Conservation (phyloP, 1,284 basidiomycete species). For the Taiwanofungus camphoratus region DNA sequence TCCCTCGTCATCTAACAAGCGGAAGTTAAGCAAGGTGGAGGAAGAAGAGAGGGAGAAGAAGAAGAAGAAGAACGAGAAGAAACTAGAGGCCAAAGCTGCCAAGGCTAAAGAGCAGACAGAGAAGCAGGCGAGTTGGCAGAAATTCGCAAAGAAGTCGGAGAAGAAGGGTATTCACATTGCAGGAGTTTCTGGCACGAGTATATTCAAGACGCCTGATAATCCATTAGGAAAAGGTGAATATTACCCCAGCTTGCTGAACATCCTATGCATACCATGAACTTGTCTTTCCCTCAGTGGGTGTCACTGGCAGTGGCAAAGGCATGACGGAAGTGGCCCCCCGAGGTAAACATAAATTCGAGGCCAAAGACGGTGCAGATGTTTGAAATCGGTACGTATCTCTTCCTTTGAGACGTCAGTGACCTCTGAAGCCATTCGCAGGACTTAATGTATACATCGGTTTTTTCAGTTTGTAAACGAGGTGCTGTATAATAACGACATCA, state of each 20-base stretch:
- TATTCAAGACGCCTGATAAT: constrained; percentile 96
- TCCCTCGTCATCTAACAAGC: constrained; percentile 51
- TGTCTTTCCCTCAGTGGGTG: constrained; percentile 62
- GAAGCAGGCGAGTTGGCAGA: constrained; percentile 94
- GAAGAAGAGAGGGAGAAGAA: constrained; percentile 88
- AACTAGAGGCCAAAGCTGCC: constrained; percentile 77
- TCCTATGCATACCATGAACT: not conserved
- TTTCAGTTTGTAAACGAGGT: constrained; percentile 1
- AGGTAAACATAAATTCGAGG: constrained; percentile 78
- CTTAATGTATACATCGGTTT: constrained; percentile 1
- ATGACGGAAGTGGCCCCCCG: constrained; percentile 78
- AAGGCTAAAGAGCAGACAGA: constrained; percentile 87
- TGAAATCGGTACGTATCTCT: constrained; percentile 7
- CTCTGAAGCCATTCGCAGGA: not conserved
- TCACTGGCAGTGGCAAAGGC: constrained; percentile 89
- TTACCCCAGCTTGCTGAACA: constrained; percentile 7
- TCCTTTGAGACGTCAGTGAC: not conserved
- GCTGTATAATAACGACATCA: constrained; percentile 3
- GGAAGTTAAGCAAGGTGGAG: constrained; percentile 75
- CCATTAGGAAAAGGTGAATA: constrained; percentile 76
- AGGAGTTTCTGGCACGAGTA: constrained; percentile 84
- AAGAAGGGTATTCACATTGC: constrained; percentile 92
- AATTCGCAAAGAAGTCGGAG: constrained; percentile 94
- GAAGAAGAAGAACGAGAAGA: constrained; percentile 97
- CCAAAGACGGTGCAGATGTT: constrained; percentile 34